phyloP scores from a whole-genome alignment of 2,329 filamentous ascomycete species.

The Fonsecaea multimorphosa region DNA sequence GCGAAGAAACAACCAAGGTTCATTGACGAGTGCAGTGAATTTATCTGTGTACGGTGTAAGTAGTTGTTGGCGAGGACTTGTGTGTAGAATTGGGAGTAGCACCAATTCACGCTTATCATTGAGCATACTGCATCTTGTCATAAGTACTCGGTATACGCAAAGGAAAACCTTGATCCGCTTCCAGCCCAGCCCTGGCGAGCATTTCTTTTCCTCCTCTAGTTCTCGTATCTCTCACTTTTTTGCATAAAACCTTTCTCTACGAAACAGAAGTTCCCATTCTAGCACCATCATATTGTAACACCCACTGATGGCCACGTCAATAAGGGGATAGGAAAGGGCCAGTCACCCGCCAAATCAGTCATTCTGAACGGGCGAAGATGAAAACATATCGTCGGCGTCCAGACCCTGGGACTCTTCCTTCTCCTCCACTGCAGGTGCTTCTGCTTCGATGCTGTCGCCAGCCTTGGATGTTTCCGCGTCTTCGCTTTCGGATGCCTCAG shows the following conservation, averaged over 20 bases:
- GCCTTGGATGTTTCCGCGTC: constrained; percentile 2
- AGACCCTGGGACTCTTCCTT: constrained; percentile 14
- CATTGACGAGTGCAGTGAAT: no score
- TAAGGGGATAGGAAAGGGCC: background rate
- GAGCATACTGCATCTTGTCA: no score
- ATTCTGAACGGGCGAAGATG: constrained; percentile 31
- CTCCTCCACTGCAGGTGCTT: background rate
- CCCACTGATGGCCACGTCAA: background rate
- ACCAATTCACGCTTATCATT: no score
- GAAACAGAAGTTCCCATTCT: background rate
- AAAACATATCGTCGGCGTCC: constrained; percentile 34
- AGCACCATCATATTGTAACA: background rate
- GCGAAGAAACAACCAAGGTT: no score
- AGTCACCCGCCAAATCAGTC: background rate
- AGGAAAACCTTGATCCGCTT: background rate
- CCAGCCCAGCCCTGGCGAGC: no score
- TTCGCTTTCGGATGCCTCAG: background rate
- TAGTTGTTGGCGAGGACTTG: no score
- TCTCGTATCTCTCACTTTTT: background rate
- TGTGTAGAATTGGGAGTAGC: no score
- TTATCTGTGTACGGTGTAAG: no score
- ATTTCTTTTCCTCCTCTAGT: background rate
- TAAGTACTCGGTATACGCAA: background rate
- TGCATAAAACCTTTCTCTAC: background rate
- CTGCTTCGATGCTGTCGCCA: background rate